These are phyloP conservation scores for Suillus americanus DNA, from an alignment of 768 basidiomycete genomes.

Conservation along the genomic window DNA sequence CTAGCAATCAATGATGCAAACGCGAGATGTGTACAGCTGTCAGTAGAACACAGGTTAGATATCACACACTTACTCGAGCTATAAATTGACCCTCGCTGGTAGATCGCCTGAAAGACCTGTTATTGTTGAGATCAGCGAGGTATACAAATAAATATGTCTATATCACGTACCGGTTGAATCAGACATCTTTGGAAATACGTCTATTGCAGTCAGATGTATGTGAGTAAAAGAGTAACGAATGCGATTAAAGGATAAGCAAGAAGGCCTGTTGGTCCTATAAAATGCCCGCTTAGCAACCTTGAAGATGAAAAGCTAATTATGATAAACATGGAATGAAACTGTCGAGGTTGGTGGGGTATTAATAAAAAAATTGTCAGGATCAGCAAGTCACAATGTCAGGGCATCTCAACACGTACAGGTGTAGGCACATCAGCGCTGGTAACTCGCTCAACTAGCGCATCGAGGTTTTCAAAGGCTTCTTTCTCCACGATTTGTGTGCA, in stretches of 20 bases:
- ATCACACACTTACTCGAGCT: background rate
- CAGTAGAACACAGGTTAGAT: background rate
- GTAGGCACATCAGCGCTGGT: constrained; percentile 98
- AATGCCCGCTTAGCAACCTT: constrained; percentile 94
- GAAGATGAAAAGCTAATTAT: constrained; percentile 74
- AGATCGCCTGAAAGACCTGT: background rate
- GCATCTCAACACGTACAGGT: constrained; percentile 56
- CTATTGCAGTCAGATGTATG: constrained; percentile 18
- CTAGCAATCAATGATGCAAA: background rate
- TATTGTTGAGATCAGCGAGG: background rate
- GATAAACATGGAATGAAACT: constrained; percentile 84
- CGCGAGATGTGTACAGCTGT: background rate
- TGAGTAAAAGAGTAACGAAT: constrained; percentile 12
- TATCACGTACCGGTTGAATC: background rate
- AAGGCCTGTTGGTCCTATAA: constrained; percentile 67
- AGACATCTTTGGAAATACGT: background rate
- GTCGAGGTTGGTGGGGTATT: constrained; percentile 93
- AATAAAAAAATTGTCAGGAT: constrained; percentile 10
- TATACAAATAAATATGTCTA: background rate
- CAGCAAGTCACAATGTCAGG: constrained; percentile 10
- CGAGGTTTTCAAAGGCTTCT: constrained; percentile 96
- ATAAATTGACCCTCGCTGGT: background rate
- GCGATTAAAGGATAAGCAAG: constrained; percentile 6
- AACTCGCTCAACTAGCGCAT: constrained; percentile 95
- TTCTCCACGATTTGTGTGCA: constrained; percentile 97